Evolutionary conservation across 257 asterid species (phyloP).

Genomic region (Jacaranda mimosifolia): DNA sequence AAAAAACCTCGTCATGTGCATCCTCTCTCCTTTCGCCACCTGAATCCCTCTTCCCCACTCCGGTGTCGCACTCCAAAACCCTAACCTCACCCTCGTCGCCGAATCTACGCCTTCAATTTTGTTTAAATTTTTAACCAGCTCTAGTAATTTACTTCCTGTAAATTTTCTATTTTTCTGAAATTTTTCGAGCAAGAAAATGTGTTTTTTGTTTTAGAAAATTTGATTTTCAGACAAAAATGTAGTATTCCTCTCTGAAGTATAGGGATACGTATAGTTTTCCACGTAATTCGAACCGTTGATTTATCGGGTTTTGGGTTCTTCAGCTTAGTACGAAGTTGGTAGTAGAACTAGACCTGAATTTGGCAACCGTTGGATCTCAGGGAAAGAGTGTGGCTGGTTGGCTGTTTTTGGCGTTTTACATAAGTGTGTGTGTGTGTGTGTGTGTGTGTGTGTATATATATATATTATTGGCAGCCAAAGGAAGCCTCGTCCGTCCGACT

Average conservation of each 20-base stretch:
- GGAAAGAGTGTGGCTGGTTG: conserved; percentile 15
- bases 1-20: conserved; percentile 48
- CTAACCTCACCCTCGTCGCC: conserved; percentile 1
- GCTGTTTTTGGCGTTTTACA: conserved; percentile 23
- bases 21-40: conserved; percentile 49
- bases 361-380: conserved; percentile 28
- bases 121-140: neutral
- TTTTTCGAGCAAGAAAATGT: conserved; percentile 3
- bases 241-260: neutral
- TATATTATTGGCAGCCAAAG: conserved; percentile 6
- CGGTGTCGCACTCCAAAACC: conserved; percentile 53
- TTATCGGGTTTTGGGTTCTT: conserved; percentile 17
- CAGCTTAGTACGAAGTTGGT: neutral
- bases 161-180: neutral
- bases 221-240: neutral
- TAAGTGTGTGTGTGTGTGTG: too few species aligned
- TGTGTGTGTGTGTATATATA: neutral
- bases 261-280: neutral
- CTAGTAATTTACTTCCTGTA: conserved; percentile 1
- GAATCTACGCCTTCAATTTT: conserved; percentile 5
- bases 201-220: neutral
- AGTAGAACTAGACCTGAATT: conserved; percentile 19
- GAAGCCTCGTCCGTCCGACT: conserved; percentile 30
- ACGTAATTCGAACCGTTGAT: conserved; percentile 8
- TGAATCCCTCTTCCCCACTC: conserved; percentile 40